Percentiles rank a stretch among this genome's conserved stretches.
Evolutionary conservation across 108 stramenopile genomes (phyloP).

Genomic region (Pseudonitzschia multiseries): DNA sequence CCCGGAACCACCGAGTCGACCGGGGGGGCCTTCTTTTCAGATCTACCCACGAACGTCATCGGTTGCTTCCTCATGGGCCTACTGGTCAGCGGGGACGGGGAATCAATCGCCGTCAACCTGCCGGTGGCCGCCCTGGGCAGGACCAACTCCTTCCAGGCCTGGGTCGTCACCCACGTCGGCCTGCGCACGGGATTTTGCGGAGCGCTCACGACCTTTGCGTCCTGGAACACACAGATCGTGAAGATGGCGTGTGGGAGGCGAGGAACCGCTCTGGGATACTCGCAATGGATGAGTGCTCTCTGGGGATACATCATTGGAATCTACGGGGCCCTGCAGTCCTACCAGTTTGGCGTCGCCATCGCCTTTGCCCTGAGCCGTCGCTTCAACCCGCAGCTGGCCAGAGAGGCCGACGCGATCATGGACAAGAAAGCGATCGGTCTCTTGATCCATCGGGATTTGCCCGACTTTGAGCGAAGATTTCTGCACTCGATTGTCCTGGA

Average conservation of each 20-base stretch:
- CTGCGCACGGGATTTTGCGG: constrained; percentile 70
- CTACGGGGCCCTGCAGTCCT: constrained; percentile 39
- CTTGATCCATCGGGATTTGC: constrained; percentile 3
- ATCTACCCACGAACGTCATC: constrained; percentile 65
- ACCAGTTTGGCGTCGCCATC: constrained; percentile 21
- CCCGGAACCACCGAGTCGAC: constrained; percentile 52
- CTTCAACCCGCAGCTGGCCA: background rate
- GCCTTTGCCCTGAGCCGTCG: background rate
- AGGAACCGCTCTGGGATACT: constrained; percentile 5
- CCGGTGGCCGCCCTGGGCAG: constrained; percentile 49
- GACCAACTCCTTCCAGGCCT: constrained; percentile 55
- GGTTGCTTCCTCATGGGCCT: constrained; percentile 65
- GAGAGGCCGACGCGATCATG: background rate
- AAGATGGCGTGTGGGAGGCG: constrained; percentile 42
- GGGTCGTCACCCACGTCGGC: constrained; percentile 47
- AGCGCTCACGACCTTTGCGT: constrained; percentile 68
- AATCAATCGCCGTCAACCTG: constrained; percentile 20
- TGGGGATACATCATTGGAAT: constrained; percentile 77
- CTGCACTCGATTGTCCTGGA: constrained; percentile 4
- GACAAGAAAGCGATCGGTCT: constrained; percentile 13
- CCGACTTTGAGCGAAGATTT: constrained; percentile 14
- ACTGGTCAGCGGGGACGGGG: constrained; percentile 27
- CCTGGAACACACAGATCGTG: constrained; percentile 84
- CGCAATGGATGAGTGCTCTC: constrained; percentile 34
- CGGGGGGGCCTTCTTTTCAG: constrained; percentile 70